Evolutionary conservation across 805 yeast genomes (phyloP), one percentile per base, ranked within the genome.

Genomic region (Ogataea ganodermae): DNA sequence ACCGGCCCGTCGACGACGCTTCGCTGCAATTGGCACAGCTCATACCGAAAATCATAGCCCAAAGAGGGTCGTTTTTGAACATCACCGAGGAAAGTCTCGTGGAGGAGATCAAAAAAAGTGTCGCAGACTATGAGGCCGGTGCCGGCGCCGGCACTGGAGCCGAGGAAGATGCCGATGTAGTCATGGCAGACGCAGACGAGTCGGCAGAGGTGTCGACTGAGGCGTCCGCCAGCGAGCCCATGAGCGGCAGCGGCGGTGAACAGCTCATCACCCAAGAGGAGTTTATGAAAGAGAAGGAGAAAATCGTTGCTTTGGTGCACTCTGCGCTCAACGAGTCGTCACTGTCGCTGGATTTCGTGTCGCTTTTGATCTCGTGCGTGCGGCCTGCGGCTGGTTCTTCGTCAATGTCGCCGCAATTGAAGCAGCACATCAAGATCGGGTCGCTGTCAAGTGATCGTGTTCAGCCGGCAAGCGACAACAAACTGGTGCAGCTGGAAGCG

Each of bases 301-400:
- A 81, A 48, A 73, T 84, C 35, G 56, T 83, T 13, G 72, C 69
- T 14, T 70, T 73, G 35, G 72, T 86, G 24, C 76, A 79, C 45
- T 65, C 80, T 0, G 96, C 98, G 1, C 71, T 88, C 56, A 94
- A 92, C 62, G 97, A 94, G 61, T 83, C 96, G 0, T 90, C 97
- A 0, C 67, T 94, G 31, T 84, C 96, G 1, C 70, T 91, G 48
- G 99, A 92, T 61, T 87, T 91, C 53, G 84, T 92, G 1, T 89
- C 97, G 1, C 72, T 92, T 50, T 70, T 94, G 48, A 76, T 92
- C 35, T 86, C 96, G 16, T 78, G 88, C 9, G 80, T 81, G 9
- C 77, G 94, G 52, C 97, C 97, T 1, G 88, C 89, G 16, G 86
- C 92, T 1, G 96, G 95, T 2, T 78, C 86, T 27, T 75, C 90